These are phyloP conservation scores for Castanopsis chinensis DNA, from an alignment of 306 rosid species.

Conservation along the genomic window DNA sequence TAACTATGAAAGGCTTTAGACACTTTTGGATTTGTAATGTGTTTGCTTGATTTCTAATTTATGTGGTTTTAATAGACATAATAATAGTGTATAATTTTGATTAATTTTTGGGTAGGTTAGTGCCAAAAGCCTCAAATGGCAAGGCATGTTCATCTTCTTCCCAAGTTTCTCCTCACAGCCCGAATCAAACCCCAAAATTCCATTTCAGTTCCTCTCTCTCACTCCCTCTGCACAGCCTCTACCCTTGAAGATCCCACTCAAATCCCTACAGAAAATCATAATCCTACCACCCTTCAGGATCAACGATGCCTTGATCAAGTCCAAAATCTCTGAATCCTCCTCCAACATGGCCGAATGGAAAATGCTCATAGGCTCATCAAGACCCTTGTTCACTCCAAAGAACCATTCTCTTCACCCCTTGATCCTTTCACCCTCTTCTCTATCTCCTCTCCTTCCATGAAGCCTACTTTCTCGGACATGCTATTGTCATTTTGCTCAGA, in stretches of 20 bases:
- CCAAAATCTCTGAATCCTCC: constrained; percentile 43
- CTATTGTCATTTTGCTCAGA: constrained; percentile 48
- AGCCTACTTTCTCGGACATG: constrained; percentile 42
- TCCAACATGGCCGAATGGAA: constrained; percentile 35
- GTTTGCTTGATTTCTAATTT: neutral
- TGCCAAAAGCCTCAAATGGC: constrained; percentile 18
- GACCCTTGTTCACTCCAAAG: constrained; percentile 40
- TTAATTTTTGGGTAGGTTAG: too few species aligned
- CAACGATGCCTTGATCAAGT: constrained; percentile 37
- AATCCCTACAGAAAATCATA: neutral
- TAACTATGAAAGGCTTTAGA: neutral
- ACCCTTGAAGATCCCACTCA: neutral
- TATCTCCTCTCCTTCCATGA: constrained; percentile 35
- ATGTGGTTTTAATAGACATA: too few species aligned
- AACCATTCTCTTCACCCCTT: constrained; percentile 44
- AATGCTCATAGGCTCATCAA: constrained; percentile 43
- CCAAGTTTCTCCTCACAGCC: constrained; percentile 13
- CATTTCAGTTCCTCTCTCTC: constrained; percentile 10
- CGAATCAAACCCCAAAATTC: constrained; percentile 7
- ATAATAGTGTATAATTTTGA: too few species aligned
- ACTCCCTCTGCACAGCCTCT: constrained; percentile 33
- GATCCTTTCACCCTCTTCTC: constrained; percentile 45
- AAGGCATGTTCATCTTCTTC: constrained; percentile 28
- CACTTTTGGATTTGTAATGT: neutral
- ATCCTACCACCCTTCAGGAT: neutral